phyloP scores from a whole-genome alignment of 345 rosid species.

The Gossypium raimondii region DNA sequence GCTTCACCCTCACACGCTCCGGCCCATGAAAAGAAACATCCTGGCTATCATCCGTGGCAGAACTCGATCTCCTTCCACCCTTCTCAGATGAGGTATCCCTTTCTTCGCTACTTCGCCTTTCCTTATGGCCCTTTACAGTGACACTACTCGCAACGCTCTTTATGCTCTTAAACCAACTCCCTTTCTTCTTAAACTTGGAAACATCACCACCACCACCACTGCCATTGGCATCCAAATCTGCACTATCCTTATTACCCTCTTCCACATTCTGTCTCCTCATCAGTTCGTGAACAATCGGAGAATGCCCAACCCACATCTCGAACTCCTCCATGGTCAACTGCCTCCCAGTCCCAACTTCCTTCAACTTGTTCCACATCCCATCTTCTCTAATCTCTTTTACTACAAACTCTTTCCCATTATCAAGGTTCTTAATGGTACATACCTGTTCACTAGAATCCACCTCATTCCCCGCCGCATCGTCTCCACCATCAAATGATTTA shows the following conservation, averaged over 20 bases:
- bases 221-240: conserved; percentile 37
- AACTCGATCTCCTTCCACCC: conserved; percentile 90
- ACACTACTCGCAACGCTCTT: conserved; percentile 68
- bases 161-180: conserved; percentile 74
- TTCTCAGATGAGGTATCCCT: conserved; percentile 81
- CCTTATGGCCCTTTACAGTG: conserved; percentile 53
- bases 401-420: conserved; percentile 81
- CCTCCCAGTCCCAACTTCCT: conserved; percentile 83
- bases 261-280: conserved; percentile 95
- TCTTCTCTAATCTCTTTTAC: conserved; percentile 82
- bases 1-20: conserved; percentile 79
- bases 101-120: conserved; percentile 90
- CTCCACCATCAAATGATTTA: conserved; percentile 27
- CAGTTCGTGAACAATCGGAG: conserved; percentile 89
- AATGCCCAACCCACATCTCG: conserved; percentile 81
- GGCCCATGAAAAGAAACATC: conserved; percentile 82
- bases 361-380: conserved; percentile 71
- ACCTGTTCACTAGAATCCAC: conserved; percentile 36
- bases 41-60: conserved; percentile 94
- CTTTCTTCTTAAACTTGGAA: conserved; percentile 66
- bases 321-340: conserved; percentile 96
- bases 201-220: conserved; percentile 26
- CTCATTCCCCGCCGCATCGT: conserved; percentile 31
- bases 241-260: conserved; percentile 47
- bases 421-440: conserved; percentile 80